Conservation (phyloP, 805 yeast genomes). For the Metschnikowia santaceciliae region DNA sequence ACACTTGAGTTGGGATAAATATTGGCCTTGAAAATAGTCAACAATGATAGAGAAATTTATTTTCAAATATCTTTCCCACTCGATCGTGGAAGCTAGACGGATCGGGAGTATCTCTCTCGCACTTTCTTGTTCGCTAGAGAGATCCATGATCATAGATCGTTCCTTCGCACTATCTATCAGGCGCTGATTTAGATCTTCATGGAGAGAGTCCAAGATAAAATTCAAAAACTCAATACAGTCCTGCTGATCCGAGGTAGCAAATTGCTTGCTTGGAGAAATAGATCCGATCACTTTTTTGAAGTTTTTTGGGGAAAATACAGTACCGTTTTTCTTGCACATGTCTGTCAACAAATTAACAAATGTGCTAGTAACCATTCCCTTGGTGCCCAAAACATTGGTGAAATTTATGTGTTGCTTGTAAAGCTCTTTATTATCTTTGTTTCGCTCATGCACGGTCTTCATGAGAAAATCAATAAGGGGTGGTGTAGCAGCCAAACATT, state of each 20-base stretch:
- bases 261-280: slow-evolving; percentile 54
- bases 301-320: slow-evolving; percentile 52
- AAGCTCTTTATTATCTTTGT: slow-evolving; percentile 30
- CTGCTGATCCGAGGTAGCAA: slow-evolving; percentile 70
- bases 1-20: slow-evolving; percentile 73
- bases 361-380: slow-evolving; percentile 69
- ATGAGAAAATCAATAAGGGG: slow-evolving; percentile 62
- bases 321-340: slow-evolving; percentile 47
- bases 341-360: slow-evolving; percentile 58
- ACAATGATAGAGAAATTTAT: slow-evolving; percentile 77
- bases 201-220: slow-evolving; percentile 69
- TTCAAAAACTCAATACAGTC: slow-evolving; percentile 82
- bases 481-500: slow-evolving; percentile 74
- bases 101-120: slow-evolving; percentile 69
- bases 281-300: slow-evolving; percentile 69
- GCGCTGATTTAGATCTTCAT: slow-evolving; percentile 80
- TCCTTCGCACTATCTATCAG: slow-evolving; percentile 27
- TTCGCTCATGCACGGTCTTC: slow-evolving; percentile 6
- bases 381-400: slow-evolving; percentile 71
- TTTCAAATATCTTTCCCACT: slow-evolving; percentile 85
- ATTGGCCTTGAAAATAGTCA: slow-evolving; percentile 86
- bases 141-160: slow-evolving; percentile 41
- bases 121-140: slow-evolving; percentile 59
- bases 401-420: slow-evolving; percentile 68
- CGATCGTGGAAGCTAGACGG: slow-evolving; percentile 78